Evolutionary conservation across 345 rosid species (phyloP), one percentile per base, ranked within the genome.

Genomic region (Melastoma malabathricum): DNA sequence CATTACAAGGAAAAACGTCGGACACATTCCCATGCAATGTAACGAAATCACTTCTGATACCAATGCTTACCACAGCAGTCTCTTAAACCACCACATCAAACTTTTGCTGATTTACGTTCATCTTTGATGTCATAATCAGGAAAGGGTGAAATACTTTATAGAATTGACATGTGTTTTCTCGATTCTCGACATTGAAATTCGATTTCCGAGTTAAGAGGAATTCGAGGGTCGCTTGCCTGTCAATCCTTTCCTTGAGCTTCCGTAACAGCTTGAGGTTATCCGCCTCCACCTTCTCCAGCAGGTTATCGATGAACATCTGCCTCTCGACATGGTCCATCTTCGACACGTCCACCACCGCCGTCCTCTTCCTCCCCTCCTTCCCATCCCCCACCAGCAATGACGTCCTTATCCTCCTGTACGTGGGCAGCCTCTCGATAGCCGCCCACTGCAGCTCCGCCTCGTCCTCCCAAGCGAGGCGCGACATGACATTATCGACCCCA

Each of bases 361-460:
- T 52, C 55, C 41, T 60, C 15, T 47, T 53, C 6, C 48, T 39
- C 44, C 56, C 41, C 12, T 50, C 52, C 47, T 50, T 13, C 19
- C 47, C 2, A 25, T 62, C 65, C 15, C 49, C 66, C 9, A 58
- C 20, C 9, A 70, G 59, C 52, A 73, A 45, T 5, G 70, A 60
- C 0, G 68, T 63, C 52, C 56, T 56, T 3, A 64, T 46, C 43
- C 72, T 54, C 16, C 17, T 15, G 15, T 7, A 48, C 0, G 74
- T 70, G 1, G 76, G 82, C 34, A 77, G 50, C 52, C 82, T 65
- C 64, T 77, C 67, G n/a, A 70, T 63, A 0, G 76, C 76, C 0
- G 63, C 79, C 82, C 76, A 68, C 64, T 58, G 76, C 47, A 73
- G 31, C 41, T 63, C 48, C 55, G 55, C 38, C 38, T 31, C 38